Evolutionary conservation across 441 rosid genomes (phyloP).

Genomic region (Syzygium syzygioides): DNA sequence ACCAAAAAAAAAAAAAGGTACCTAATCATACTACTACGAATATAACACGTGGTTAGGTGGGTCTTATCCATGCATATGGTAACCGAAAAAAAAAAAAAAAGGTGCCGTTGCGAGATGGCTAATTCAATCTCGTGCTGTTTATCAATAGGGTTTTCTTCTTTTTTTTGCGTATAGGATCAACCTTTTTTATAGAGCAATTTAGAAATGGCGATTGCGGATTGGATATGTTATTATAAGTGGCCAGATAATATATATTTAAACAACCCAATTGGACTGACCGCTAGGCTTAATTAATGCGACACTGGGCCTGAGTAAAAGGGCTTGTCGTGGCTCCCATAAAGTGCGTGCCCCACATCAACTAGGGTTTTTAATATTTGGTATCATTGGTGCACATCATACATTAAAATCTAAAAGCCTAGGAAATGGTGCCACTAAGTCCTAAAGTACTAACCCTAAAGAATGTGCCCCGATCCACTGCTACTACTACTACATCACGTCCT

Average conservation of each 20-base stretch:
- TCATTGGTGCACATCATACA: rapidly evolving
- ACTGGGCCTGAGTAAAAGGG: neutral
- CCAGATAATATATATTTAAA: neutral
- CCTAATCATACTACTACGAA: neutral
- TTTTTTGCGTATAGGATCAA: neutral
- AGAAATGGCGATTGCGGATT: neutral
- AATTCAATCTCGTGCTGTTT: neutral
- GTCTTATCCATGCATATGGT: neutral
- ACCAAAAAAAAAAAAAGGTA: too few species aligned
- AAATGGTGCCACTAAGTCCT: neutral
- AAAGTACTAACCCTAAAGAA: neutral
- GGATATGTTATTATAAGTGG: neutral
- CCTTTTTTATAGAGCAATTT: too few species aligned
- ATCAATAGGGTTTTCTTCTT: neutral
- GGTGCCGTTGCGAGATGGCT: rapidly evolving
- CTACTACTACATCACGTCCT: neutral
- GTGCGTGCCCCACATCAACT: neutral
- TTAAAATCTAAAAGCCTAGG: neutral
- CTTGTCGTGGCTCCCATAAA: neutral
- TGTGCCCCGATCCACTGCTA: neutral
- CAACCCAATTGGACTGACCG: neutral
- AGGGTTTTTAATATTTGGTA: neutral
- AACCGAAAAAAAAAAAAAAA: neutral
- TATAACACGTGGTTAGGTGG: neutral
- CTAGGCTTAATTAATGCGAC: neutral